phyloP scores from a whole-genome alignment of 1,139 yeast genomes.

The Zygosaccharomyces sapae region DNA sequence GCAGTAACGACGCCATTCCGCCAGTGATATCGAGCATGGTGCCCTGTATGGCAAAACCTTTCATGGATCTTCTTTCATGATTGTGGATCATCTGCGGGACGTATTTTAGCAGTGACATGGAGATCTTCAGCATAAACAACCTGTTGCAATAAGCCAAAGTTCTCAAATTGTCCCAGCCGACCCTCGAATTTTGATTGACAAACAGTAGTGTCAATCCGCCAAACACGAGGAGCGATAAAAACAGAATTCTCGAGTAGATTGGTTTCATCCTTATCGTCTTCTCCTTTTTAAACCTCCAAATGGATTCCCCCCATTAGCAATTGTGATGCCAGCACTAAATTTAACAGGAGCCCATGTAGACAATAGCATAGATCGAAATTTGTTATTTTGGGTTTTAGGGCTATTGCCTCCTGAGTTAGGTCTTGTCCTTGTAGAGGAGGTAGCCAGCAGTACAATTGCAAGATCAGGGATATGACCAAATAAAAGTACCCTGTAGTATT shows the following conservation, averaged over 20 bases:
- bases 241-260: conserved; percentile 27
- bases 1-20: conserved; percentile 47
- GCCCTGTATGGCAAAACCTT: conserved; percentile 54
- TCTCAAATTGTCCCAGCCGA: conserved; percentile 27
- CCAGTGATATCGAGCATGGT: conserved; percentile 52
- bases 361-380: conserved; percentile 43
- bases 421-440: conserved; percentile 8
- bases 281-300: conserved; percentile 36
- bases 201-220: conserved; percentile 18
- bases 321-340: conserved; percentile 40
- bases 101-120: conserved; percentile 55
- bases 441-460: conserved; percentile 37
- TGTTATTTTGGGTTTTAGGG: conserved; percentile 40
- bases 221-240: conserved; percentile 21
- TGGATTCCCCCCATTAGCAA: conserved; percentile 32
- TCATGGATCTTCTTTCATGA: conserved; percentile 49
- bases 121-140: conserved; percentile 43
- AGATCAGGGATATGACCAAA: conserved; percentile 39
- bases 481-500: conserved; percentile 45
- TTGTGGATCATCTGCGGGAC: conserved; percentile 59
- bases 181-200: conserved; percentile 7
- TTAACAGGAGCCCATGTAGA: conserved; percentile 42
- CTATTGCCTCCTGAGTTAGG: neutral
- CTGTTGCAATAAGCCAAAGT: conserved; percentile 30
- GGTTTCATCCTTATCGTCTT: conserved; percentile 27